Percentiles rank a stretch among this genome's conserved stretches.
These are phyloP conservation scores for Ceratocystis papillata DNA, from an alignment of 2,329 filamentous ascomycete species.

Conservation along the genomic window DNA sequence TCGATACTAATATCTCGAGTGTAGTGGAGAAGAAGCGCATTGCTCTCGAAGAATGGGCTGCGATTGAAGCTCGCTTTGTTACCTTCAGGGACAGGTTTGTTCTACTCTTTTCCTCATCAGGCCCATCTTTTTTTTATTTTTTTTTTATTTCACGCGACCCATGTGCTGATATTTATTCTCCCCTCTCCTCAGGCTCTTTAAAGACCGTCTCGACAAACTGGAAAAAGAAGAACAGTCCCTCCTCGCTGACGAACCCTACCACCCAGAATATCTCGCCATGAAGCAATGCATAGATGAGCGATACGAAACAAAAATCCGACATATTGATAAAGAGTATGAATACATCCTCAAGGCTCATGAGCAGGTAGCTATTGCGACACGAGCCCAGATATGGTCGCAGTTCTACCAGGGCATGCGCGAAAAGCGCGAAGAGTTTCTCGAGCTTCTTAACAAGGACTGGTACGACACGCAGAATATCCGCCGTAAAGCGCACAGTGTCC, in stretches of 20 bases:
- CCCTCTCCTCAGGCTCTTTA: conserved; percentile 55
- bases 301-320: conserved; percentile 65
- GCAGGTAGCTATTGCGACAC: conserved; percentile 65
- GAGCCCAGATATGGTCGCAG: conserved; percentile 77
- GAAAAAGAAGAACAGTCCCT: conserved; percentile 59
- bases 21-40: conserved; percentile 66
- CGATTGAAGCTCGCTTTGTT: conserved; percentile 80
- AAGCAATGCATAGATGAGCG: conserved; percentile 76
- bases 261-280: conserved; percentile 85
- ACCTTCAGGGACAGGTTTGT: conserved; percentile 67
- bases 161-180: conserved; percentile 28
- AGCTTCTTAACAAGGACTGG: conserved; percentile 76
- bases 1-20: conserved; percentile 28
- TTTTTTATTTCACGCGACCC: background rate
- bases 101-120: background rate
- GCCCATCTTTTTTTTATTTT: background rate
- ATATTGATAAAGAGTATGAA: conserved; percentile 62
- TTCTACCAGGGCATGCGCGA: conserved; percentile 82
- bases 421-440: conserved; percentile 66
- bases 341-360: conserved; percentile 64
- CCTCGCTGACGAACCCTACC: conserved; percentile 52
- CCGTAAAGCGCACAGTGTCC: conserved; percentile 66
- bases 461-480: conserved; percentile 88
- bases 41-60: conserved; percentile 66
- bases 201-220: conserved; percentile 73